Evolutionary conservation across 1,284 basidiomycete genomes (phyloP), one percentile per base, ranked within the genome.

Genomic region (Gomphus bonarii): DNA sequence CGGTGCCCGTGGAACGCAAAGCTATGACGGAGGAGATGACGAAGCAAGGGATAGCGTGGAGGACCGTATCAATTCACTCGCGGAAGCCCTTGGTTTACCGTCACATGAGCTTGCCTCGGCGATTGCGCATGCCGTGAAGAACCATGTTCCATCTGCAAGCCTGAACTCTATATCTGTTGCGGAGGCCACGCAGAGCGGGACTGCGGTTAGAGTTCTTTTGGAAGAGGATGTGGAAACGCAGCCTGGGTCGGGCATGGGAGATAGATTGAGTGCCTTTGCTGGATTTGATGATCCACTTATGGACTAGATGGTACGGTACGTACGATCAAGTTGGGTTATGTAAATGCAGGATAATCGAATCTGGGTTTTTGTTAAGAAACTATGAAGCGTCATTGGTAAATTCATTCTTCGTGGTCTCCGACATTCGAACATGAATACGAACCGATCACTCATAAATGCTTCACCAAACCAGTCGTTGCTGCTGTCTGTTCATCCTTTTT

Each of bases 41-140:
- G 65, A 25, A 30, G n/a, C n/a, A n/a, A 22, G 65, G 42, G 62
- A 69, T 20, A 70, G 66, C n/a, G 73, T 84, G 31, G 82, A 85
- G 62, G 69, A 73, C 5, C 72, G 74, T 38, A 78, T 87, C 55
- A 75, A 78, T 54, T 77, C 74, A 18, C 70, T 87, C 14, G 85
- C 85, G 12, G 66, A 69, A 7, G 79, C 77, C 20, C 69, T 88
- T 30, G 85, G 82, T 1, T 77, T 87, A 65, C 75, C 78, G 2
- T 73, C 80, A 12, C 69, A 70, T 36, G 79, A 84, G 49, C 70
- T 88, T 2, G 82, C 84, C 1, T 72, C 71, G 25, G 84, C 82
- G 0, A 80, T 87, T 55, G 80, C 79, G 1, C 72, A 70, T 54
- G 81, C 77, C 0, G 78, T 82, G 36, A 71, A 72, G 56, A 72